phyloP scores from a whole-genome alignment of 2,329 filamentous ascomycete genomes.

The Sporothrix pallida region DNA sequence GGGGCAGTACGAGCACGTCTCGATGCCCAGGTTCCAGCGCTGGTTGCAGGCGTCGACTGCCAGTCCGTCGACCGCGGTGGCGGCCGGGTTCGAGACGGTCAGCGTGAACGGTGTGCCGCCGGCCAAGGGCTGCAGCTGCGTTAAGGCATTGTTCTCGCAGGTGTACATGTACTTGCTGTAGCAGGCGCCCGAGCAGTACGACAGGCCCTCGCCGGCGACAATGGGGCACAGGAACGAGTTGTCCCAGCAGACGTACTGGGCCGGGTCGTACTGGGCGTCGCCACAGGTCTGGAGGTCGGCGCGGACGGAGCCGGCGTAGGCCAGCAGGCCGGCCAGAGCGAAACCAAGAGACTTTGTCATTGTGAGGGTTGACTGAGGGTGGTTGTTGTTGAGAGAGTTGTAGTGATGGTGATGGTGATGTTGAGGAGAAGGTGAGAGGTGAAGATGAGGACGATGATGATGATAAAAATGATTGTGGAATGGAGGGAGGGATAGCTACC shows the following conservation, averaged over 20 bases:
- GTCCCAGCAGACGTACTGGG: slow-evolving; percentile 44
- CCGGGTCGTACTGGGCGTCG: slow-evolving; percentile 35
- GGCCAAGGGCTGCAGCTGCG: slow-evolving; percentile 38
- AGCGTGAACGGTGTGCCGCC: slow-evolving; percentile 41
- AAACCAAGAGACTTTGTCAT: slow-evolving; percentile 20
- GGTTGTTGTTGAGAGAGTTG: not conserved
- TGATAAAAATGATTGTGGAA: not conserved
- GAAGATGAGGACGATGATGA: not conserved
- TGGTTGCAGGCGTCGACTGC: slow-evolving; percentile 42
- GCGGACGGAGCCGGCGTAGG: slow-evolving; percentile 4
- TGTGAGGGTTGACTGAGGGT: not conserved
- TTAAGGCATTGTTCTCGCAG: slow-evolving; percentile 41
- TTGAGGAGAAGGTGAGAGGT: not conserved
- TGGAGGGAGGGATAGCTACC: not conserved
- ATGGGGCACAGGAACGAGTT: slow-evolving; percentile 45
- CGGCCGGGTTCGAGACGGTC: slow-evolving; percentile 43
- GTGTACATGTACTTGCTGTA: slow-evolving; percentile 47
- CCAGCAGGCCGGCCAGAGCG: slow-evolving; percentile 32
- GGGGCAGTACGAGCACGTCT: slow-evolving; percentile 45
- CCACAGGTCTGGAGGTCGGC: slow-evolving; percentile 35
- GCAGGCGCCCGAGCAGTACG: slow-evolving; percentile 46
- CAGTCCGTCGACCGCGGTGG: slow-evolving; percentile 42
- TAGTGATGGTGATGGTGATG: not conserved
- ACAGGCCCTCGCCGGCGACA: slow-evolving; percentile 45
- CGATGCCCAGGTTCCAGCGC: slow-evolving; percentile 40